Evolutionary conservation across 1,284 basidiomycete species (phyloP), one percentile per base, ranked within the genome.

Genomic region (Phellopilus nigrolimitatus): DNA sequence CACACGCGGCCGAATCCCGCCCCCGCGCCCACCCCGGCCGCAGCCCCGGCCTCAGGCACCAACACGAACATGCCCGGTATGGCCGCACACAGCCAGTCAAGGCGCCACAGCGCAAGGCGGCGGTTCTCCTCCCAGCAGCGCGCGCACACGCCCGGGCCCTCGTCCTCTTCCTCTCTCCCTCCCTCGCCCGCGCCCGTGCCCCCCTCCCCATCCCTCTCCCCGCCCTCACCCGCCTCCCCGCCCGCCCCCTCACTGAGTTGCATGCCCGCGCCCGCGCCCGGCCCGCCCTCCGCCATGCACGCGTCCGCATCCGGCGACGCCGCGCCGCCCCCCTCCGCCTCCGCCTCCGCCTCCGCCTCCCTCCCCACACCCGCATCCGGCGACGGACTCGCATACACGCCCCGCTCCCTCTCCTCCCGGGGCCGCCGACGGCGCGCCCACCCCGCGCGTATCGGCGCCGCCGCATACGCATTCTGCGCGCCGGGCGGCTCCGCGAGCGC

Each of bases 111-210:
- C 13, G 42, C 52, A 27, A 54, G 39, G n/a, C 47, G 27, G 7
- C 46, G 46, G 25, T 54, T 48, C 41, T 49, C 52, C 34, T 49
- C 52, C 46, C 47, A 54, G 25, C 52, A 54, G 4, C 47, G 39
- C 19, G 22, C 34, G 17, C 52, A 54, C 22, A 54, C 52, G 31
- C 31, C 31, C 19, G 28, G 36, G 13, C 33, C 27, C 7, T 22
- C 27, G 12, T 24, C 19, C 25, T 5, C 25, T 2, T 27, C 42
- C 27, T 12, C 10, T 4, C 10, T 6, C 21, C 10, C 8, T 22
- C 39, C 28, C 38, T 10, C 13, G 27, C 21, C 21, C 13, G 30
- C 22, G 13, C 15, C 17, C 6, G 33, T 49, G 38, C 22, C 30
- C 48, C 6, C 47, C 27, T 2, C 27, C 36, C 12, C 17, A 19